phyloP scores from a whole-genome alignment of 495 filamentous ascomycete genomes.

The Penicillium manginii region DNA sequence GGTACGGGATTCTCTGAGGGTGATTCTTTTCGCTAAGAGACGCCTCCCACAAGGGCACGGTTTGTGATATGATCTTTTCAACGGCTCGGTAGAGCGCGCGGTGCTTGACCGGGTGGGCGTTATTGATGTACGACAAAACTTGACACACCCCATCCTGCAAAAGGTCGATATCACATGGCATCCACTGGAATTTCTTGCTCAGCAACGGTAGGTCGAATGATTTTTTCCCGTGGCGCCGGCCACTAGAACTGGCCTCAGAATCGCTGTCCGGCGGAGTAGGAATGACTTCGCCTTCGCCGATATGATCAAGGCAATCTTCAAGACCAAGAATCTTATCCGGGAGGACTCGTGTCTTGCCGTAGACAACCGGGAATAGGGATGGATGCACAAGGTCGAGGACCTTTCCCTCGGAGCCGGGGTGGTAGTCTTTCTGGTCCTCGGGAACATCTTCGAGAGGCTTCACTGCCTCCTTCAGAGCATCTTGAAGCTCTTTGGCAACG shows the following conservation, averaged over 20 bases:
- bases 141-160: constrained; percentile 26
- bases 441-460: constrained; percentile 49
- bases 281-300: constrained; percentile 44
- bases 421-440: constrained; percentile 57
- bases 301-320: constrained; percentile 41
- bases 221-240: not conserved
- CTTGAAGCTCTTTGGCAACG: constrained; percentile 30
- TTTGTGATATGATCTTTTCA: constrained; percentile 50
- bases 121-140: constrained; percentile 62
- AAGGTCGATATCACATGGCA: constrained; percentile 59
- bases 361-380: constrained; percentile 62
- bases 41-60: constrained; percentile 59
- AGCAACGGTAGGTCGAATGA: constrained; percentile 9
- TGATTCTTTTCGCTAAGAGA: constrained; percentile 5
- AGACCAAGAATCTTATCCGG: constrained; percentile 39
- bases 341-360: constrained; percentile 54
- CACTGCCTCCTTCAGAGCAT: constrained; percentile 28
- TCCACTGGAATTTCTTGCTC: constrained; percentile 57
- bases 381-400: constrained; percentile 67
- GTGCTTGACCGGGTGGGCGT: constrained; percentile 55
- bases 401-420: constrained; percentile 54
- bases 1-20: constrained; percentile 21
- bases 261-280: constrained; percentile 8
- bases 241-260: not conserved
- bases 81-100: constrained; percentile 52